Conservation (phyloP, 495 filamentous ascomycete genomes). For the Aspergillus carlsbadensis region DNA sequence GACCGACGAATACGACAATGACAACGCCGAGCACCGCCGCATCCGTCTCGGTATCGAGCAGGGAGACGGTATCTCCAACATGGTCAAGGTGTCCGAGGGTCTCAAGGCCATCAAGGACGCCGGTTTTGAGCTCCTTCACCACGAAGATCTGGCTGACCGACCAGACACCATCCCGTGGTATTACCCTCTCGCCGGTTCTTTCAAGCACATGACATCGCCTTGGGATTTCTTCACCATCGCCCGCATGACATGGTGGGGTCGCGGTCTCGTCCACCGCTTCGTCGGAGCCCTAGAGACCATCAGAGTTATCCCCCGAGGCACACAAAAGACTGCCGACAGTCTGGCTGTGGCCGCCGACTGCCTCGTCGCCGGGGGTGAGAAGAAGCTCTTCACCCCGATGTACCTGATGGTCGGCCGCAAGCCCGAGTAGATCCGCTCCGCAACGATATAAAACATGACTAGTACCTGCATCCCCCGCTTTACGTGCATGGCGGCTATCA, state of each 20-base stretch:
- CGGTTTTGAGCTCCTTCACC: constrained; percentile 79
- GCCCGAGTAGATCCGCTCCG: constrained; percentile 50
- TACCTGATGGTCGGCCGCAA: constrained; percentile 98
- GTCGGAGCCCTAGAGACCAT: constrained; percentile 76
- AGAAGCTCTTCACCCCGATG: constrained; percentile 98
- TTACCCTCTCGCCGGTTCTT: constrained; percentile 81
- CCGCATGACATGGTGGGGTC: constrained; percentile 86
- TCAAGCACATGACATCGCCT: constrained; percentile 76
- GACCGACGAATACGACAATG: constrained; percentile 93
- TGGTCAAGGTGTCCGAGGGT: constrained; percentile 87
- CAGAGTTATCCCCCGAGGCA: constrained; percentile 75
- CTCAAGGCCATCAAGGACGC: constrained; percentile 82
- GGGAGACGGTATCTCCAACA: constrained; percentile 97
- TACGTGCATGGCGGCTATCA: constrained; percentile 20
- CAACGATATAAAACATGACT: constrained; percentile 17
- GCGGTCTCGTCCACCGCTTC: constrained; percentile 72
- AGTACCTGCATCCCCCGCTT: constrained; percentile 11
- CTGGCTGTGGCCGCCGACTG: constrained; percentile 81
- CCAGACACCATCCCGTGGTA: constrained; percentile 85
- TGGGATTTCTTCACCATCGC: constrained; percentile 83
- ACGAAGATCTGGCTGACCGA: constrained; percentile 89
- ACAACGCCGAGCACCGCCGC: constrained; percentile 80
- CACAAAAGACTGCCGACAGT: constrained; percentile 93
- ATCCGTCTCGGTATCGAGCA: constrained; percentile 95
- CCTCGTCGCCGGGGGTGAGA: constrained; percentile 84